Base-by-base conservation (phyloP, 768 basidiomycete species). In the Holtermannia corniformis region DNA sequence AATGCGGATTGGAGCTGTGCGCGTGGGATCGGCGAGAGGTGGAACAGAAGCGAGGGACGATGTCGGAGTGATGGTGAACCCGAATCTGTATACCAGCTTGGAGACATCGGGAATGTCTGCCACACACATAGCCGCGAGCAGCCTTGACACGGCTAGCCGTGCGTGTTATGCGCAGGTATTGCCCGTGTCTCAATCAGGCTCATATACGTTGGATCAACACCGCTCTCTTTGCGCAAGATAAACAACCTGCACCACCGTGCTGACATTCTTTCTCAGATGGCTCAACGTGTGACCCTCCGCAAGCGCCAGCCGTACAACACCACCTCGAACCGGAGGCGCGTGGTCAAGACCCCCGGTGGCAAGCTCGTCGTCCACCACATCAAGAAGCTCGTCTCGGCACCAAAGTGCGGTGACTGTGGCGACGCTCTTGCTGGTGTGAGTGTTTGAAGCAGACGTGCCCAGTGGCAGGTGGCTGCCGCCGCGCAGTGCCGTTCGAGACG, bases 331-430 rank as follows among this genome's bases (percentile, higher is more conserved):
- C 83, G 89, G 72, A 81, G 92, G 73, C 85, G 91, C 65, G 81
- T 97, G 61, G 83, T 97, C 56, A 97, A 96, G 81, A 97, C 95
- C 32, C 95, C 95, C 50, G 95, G 93, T 76, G 95, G 95, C 62
- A 89, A 86, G 77, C 85, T 96, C 65, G 89, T 93, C 66, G 92
- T 93, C 78, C 92, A 97, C 78, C 87, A 95, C 75, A 77, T 96
- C 76, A 88, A 92, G 82, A 97, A 99, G 79, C 82, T 82, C 62
- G 84, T 83, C 52, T 65, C 86, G 25, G 77, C 85, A 44, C 93
- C 91, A 62, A 95, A 96, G 76, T 99, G 93, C 76, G 95, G 95
- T 80, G 95, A 99, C 78, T 99, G 95, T 68, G 93, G 92, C 57
- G 79, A 82, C 64, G 87, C 84, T 62, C 83, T 99, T 50, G 83